Evolutionary conservation across 2,329 filamentous ascomycete genomes (phyloP).

Genomic region (Fragosphaeria purpurea): DNA sequence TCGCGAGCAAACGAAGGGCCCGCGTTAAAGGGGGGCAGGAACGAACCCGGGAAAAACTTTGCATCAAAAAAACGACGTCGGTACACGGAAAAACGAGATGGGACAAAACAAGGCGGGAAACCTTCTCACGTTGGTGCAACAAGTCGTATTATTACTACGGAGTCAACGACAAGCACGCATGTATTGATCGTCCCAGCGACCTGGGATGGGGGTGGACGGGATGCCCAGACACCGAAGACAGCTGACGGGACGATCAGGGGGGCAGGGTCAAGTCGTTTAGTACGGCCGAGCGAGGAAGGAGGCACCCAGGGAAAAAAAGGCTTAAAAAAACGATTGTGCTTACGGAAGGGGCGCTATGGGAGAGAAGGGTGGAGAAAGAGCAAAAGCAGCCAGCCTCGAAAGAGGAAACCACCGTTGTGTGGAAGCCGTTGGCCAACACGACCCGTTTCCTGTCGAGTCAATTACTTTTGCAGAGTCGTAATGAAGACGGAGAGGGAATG

Average conservation of each 20-base stretch:
- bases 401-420: background rate
- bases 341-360: background rate
- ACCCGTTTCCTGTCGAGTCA: no score
- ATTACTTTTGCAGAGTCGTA: no score
- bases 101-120: background rate
- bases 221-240: slow-evolving; percentile 10
- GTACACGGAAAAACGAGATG: background rate
- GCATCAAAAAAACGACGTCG: background rate
- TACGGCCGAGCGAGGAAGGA: background rate
- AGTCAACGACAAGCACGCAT: no score
- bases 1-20: background rate
- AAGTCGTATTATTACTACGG: no score
- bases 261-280: no score
- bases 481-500: no score
- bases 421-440: no score
- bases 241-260: slow-evolving; percentile 11
- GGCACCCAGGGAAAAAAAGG: background rate
- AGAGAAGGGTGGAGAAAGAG: background rate
- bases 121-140: no score
- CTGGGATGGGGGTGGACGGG: slow-evolving; percentile 9
- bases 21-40: background rate
- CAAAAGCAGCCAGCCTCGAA: background rate
- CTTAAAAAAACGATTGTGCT: background rate
- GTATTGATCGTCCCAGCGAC: slow-evolving; percentile 10
- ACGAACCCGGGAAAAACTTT: background rate